These are phyloP conservation scores for Gynostemma pentaphyllum DNA, from an alignment of 306 rosid species.

Conservation along the genomic window DNA sequence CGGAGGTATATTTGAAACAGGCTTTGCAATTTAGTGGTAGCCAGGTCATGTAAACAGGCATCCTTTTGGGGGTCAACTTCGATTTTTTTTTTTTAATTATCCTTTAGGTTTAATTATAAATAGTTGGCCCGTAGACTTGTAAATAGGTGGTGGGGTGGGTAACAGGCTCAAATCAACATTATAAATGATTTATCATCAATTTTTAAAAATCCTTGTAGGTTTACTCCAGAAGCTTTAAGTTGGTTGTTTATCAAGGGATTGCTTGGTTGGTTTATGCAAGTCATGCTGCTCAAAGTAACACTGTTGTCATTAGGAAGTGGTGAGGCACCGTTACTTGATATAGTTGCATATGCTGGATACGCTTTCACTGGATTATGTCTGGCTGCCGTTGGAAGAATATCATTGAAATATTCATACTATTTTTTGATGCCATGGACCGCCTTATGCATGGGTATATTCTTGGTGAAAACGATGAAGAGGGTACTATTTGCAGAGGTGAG, in stretches of 20 bases:
- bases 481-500: constrained; percentile 88
- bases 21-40: too few species aligned
- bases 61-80: too few species aligned
- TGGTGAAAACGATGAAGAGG: constrained; percentile 94
- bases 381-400: constrained; percentile 63
- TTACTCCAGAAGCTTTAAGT: constrained; percentile 88
- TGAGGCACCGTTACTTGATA: constrained; percentile 78
- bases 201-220: constrained; percentile 24
- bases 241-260: constrained; percentile 90
- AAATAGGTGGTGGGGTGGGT: too few species aligned
- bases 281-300: constrained; percentile 50
- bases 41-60: too few species aligned
- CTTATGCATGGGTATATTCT: constrained; percentile 83
- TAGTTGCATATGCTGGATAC: constrained; percentile 79
- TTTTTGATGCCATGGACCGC: constrained; percentile 87
- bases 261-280: constrained; percentile 91
- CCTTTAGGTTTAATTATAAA: too few species aligned
- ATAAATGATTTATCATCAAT: background rate
- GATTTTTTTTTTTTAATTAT: too few species aligned
- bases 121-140: too few species aligned
- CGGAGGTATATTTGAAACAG: too few species aligned
- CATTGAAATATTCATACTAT: constrained; percentile 58
- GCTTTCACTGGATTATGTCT: constrained; percentile 73
- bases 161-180: background rate
- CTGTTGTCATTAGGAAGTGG: constrained; percentile 72